Percentiles rank a stretch among this genome's conserved stretches.
Evolutionary conservation across 306 rosid genomes (phyloP).

Genomic region (Castanea mollissima): DNA sequence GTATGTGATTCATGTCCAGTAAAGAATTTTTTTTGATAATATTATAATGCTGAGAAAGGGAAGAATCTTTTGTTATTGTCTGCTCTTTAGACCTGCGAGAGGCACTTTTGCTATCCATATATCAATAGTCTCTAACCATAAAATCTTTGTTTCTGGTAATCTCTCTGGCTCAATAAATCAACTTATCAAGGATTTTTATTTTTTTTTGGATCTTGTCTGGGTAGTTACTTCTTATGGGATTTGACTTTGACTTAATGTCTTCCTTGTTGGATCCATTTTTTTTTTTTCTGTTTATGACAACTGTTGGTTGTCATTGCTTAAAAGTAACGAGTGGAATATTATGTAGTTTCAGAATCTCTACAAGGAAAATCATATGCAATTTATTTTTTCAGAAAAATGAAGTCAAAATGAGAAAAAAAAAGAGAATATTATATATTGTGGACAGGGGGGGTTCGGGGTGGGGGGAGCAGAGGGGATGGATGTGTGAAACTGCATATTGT

Average conservation of each 20-base stretch:
- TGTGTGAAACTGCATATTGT: not conserved
- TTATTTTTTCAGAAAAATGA: too few species aligned
- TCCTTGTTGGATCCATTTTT: not conserved
- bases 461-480: not conserved
- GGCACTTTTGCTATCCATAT: not conserved
- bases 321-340: not conserved
- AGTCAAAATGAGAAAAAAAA: too few species aligned
- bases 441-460: not conserved
- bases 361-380: too few species aligned
- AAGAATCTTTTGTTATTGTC: not conserved
- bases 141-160: not conserved
- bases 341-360: too few species aligned
- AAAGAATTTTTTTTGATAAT: not conserved
- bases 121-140: not conserved
- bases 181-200: not conserved
- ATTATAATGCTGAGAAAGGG: not conserved
- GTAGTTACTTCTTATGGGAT: not conserved
- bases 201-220: not conserved
- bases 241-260: not conserved
- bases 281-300: not conserved
- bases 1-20: not conserved
- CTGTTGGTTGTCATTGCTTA: not conserved
- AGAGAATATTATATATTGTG: too few species aligned
- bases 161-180: not conserved
- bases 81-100: conserved; percentile 4